Base-by-base conservation (phyloP, 352 stramenopile species). In the Pythium inflatum region DNA sequence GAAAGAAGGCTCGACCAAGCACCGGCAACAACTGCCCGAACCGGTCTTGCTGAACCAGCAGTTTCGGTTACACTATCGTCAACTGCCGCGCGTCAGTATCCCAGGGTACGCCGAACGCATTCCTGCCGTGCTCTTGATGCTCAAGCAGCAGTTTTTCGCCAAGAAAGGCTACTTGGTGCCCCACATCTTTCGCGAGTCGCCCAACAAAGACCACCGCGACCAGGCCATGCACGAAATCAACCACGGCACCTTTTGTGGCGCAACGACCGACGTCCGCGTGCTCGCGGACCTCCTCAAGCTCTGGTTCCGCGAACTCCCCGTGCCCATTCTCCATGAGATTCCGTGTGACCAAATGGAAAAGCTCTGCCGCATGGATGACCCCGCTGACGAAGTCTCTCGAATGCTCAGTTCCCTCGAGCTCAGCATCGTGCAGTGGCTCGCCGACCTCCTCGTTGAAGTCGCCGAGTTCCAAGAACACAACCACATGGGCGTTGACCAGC, bases 401-500 rank as follows among this genome's bases (percentile, higher is more conserved):
- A 66, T 90, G n/a, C 73, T 92, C 22, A 80, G 85, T 0, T 36
- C 73, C 1, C 54, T 91, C 12, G 87, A 94, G 55, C 66, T 73
- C 40, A 79, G 73, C 20, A 81, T 97, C 13, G 61, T 97, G 16
- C 56, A 91, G 6, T 97, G 91, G 91, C 78, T 97, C 54, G 83
- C 90, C 3, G 89, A 97, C 55, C 62, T 97, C 25, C 73, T 97
- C 25, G 79, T 82, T 2, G 73, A 75, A 41, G 89, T 97, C 31
- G 87, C 88, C 31, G 74, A 80, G 61, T 88, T 82, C 69, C 76
- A 96, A 76, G 25, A 73, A 9, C 59, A 80, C 40, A 97, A 97
- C 68, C 87, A 94, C 74, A 97, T 97, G 89, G 87, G 88, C n/a
- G 79, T 93, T 22, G 89, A 95, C 58, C 91, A 97, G 62, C 80